Base-by-base conservation (phyloP, 768 basidiomycete genomes). In the Tylopilus vinaceipallidus region DNA sequence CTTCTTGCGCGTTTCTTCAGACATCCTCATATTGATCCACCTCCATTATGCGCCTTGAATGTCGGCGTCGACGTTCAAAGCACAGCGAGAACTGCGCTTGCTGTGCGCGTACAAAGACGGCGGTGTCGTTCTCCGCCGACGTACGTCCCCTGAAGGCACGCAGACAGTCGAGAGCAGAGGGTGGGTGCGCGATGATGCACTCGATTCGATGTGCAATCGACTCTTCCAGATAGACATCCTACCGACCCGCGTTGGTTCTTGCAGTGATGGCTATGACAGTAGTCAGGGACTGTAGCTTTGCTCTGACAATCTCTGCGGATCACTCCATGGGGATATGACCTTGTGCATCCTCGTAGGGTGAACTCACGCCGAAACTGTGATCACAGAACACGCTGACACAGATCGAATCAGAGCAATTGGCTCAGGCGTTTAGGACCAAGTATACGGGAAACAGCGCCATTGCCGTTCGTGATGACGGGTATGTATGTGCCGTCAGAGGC, bases 11-110 rank as follows among this genome's bases (percentile, higher is more conserved):
- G n/a, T n/a, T n/a, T n/a, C n/a, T n/a, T n/a, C 36, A 90, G 93
- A 93, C 1, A 86, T 95, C 42, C 83, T 97, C 59, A 99, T 98
- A 95, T 82, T 87, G 0, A 64, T 94, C 53, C 85, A 91, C 59
- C 71, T 97, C 1, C 83, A 80, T 45, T 66, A 70, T 34, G 57
- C 64, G 39, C 45, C 63, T 1, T 45, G 50, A 46, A 54, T 56
- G 24, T 53, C 69, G n/a, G 60, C 76, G 17, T 64, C 72, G 27
- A 64, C 67, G 1, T 61, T 68, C 36, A 51, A 53, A 17, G 62
- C 63, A 0, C 56, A 55, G 13, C 63, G 61, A 11, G 74, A 77
- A 14, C 72, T 95, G 4, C 75, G 82, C 2, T 67, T 95, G 5
- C 64, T 95, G 0, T 76, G 82, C 33, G 90, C 81, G 1, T 95